Percentiles rank a stretch among this genome's conserved stretches.
Conservation (phyloP, 2,329 filamentous ascomycete species). For the Leptographium flavum region DNA sequence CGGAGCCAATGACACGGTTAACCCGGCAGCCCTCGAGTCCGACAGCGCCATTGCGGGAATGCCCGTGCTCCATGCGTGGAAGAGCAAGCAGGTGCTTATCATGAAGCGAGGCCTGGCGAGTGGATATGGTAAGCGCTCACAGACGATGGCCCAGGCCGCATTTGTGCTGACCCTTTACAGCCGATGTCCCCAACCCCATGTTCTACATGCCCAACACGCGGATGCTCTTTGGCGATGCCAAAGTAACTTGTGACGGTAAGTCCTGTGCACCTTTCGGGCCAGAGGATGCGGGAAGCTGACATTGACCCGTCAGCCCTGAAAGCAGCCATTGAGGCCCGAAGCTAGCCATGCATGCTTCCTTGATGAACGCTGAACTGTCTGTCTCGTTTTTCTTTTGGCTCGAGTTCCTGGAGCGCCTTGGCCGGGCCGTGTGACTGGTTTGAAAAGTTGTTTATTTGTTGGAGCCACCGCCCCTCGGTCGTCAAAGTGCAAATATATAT, state of each 20-base stretch:
- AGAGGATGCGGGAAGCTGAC: neutral
- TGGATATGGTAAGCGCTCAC: conserved; percentile 55
- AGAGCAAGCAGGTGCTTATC: conserved; percentile 82
- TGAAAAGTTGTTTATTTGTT: too few relatives aligned
- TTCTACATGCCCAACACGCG: conserved; percentile 81
- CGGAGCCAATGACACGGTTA: conserved; percentile 85
- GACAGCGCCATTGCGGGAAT: conserved; percentile 80
- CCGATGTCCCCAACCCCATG: conserved; percentile 87
- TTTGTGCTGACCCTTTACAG: conserved; percentile 23
- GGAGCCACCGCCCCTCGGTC: neutral
- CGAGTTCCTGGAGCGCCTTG: neutral
- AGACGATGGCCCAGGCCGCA: neutral
- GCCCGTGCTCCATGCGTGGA: conserved; percentile 86
- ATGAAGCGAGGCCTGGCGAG: conserved; percentile 89
- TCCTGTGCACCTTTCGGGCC: conserved; percentile 1
- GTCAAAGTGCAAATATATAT: neutral
- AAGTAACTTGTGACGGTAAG: conserved; percentile 65
- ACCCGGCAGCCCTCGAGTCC: conserved; percentile 74
- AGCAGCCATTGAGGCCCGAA: conserved; percentile 17
- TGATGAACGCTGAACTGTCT: too few relatives aligned
- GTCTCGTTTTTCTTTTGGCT: neutral
- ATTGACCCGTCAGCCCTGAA: conserved; percentile 14
- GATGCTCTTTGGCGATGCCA: conserved; percentile 89
- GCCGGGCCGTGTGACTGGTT: too few relatives aligned
- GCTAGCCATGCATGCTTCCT: conserved; percentile 4